phyloP scores from a whole-genome alignment of 768 basidiomycete genomes.

The Boletus pseudopeckii region DNA sequence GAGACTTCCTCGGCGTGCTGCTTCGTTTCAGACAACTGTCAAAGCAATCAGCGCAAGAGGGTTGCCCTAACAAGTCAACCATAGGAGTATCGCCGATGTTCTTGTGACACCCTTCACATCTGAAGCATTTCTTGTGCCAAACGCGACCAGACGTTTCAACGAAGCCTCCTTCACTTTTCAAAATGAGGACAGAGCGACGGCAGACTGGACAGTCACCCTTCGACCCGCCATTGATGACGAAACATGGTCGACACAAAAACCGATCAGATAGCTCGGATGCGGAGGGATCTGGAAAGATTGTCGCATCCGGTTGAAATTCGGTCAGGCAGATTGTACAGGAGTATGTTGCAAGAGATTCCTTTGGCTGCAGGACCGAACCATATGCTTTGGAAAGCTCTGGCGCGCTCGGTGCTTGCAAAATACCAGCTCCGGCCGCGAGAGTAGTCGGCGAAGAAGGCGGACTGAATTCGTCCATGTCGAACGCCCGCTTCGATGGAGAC shows the following conservation, averaged over 20 bases:
- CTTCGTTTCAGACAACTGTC: slow-evolving; percentile 67
- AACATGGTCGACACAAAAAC: slow-evolving; percentile 76
- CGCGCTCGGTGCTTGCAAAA: slow-evolving; percentile 57
- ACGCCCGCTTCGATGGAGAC: slow-evolving; percentile 51
- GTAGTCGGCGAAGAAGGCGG: slow-evolving; percentile 35
- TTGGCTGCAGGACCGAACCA: slow-evolving; percentile 78
- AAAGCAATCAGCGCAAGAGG: slow-evolving; percentile 79
- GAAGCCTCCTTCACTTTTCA: slow-evolving; percentile 76
- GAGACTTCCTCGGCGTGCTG: slow-evolving; percentile 36
- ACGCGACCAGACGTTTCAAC: slow-evolving; percentile 65
- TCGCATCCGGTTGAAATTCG: slow-evolving; percentile 75
- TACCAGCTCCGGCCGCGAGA: slow-evolving; percentile 53
- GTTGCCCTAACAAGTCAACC: slow-evolving; percentile 80
- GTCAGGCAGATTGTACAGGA: slow-evolving; percentile 63
- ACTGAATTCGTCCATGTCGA: slow-evolving; percentile 19
- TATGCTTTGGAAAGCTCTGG: slow-evolving; percentile 77
- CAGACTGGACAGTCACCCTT: slow-evolving; percentile 72
- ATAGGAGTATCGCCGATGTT: slow-evolving; percentile 71
- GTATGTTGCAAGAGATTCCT: slow-evolving; percentile 66
- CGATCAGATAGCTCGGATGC: slow-evolving; percentile 31
- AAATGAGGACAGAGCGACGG: slow-evolving; percentile 63
- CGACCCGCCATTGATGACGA: slow-evolving; percentile 67
- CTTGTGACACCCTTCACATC: slow-evolving; percentile 68
- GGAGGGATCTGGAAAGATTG: slow-evolving; percentile 76
- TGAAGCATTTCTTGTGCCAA: slow-evolving; percentile 84